Evolutionary conservation across 345 rosid species (phyloP), one percentile per base, ranked within the genome.

Genomic region (Aquilaria yunnanensis): DNA sequence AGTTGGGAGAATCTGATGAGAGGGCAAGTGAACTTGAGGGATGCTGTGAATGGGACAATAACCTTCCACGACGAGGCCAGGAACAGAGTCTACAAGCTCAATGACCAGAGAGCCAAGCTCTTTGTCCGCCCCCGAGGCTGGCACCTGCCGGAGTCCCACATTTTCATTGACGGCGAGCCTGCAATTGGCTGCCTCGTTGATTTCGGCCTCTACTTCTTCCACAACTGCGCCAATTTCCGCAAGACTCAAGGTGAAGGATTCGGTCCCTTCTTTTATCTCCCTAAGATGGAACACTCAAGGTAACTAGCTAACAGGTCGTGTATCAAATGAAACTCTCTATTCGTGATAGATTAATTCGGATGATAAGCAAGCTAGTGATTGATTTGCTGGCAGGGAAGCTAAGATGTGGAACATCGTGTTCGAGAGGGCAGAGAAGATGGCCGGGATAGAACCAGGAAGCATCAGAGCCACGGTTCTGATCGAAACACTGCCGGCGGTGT

Each of bases 251-350:
- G 96, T 33, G 78, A 71, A 47, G 97, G 99, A 6, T 85, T 73
- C 12, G 96, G 99, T 6, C 97, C 97, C 45, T 90, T 94, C 88
- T 94, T 88, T 68, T 94, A 90, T 65, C 97, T 94, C 54, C 95
- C 97, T 33, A 88, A 90, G 75, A 94, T 85, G 99, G 97, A 94
- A 75, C 87, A 88, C 65, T 90, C 96, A 49, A 85, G 96, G 97
- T 90, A 70, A 55, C 1, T 58, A 16, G 23, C 23, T 16, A 16
- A 16, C 23, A 16, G 23, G 14, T 48, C 11, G 1, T 48, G 10
- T 59, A 16, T 16, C 23, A 16, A 16, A 16, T 16, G 23, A 16
- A 16, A 16, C 23, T 16, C 23, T 55, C 10, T 55, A 4, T 13
- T 14, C 58, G 16, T 14, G 58, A 55, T 16, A 16, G 23, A 12